Base-by-base conservation (phyloP, 116 monocot species). In the Papilionanthe hybrid region DNA sequence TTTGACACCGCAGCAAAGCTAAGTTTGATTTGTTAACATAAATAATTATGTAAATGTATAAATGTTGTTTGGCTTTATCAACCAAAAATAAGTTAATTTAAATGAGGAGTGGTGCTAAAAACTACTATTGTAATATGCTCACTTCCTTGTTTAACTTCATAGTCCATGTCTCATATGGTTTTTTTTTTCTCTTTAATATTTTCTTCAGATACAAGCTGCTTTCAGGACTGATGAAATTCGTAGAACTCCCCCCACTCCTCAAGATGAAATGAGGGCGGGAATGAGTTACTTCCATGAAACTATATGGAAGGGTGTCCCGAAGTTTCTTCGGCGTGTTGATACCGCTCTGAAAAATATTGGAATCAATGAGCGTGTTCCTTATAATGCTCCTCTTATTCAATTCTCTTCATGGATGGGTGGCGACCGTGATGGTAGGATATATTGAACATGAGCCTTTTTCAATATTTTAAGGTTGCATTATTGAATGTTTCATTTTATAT, bases 361-460 rank as follows among this genome's bases (percentile, higher is more conserved):
- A 53, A 96, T 96, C 27, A 86, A 88, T 79, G 96, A 96, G 32
- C 96, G 96, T 76, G 85, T 96, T 77, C 96, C 96, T 72, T 94
- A 96, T 82, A 96, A 94, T 89, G 94, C 96, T 44, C 96, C 96
- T 74, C 88, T 96, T 82, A 94, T 99, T 71, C 98, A 99, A 58
- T 99, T 99, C 53, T 99, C 98, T 73, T 95, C 98, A 57, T 99
- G 95, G 98, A 99, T 99, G 98, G 98, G 98, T 79, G 98, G 98
- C 27, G 98, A 99, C 78, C 98, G 98, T 84, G 98, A 99, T 90
- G 98, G 95, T 99, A 98, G 45, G 4, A 41, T 75, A 47, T 75
- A 72, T 23, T 78, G 17, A 74, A 30, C 25, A 65, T 45, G 23
- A 32, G 9, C 41, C 18, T 5, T 18, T 9, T 29, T 1, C 65